Base-by-base conservation (phyloP, 73 alveolate genomes). In the Uronychia binucleata region DNA sequence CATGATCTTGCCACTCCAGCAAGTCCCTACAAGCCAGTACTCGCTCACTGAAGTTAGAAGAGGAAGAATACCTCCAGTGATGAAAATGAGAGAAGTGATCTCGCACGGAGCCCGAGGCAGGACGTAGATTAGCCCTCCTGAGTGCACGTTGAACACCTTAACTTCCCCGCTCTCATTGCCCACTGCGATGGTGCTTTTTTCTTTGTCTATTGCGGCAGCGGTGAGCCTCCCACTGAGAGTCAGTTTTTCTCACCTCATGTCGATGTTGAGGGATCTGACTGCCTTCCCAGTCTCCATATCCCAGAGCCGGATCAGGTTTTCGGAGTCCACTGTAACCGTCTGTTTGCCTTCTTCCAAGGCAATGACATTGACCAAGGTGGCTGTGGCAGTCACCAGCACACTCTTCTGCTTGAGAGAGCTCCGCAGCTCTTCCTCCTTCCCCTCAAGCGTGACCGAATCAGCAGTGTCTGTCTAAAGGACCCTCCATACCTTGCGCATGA, bases 1-100 rank as follows among this genome's bases (percentile, higher is more conserved):
- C 96, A 90, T 90, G 57, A 90, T 29, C 58, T 86, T 90, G 11
- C 96, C 96, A 28, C 34, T 58, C 96, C 96, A 90, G 78, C 90
- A 90, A 0, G 91, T 87, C 1, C 91, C 96, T 0, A 86, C 91
- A 28, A 90, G 83, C 89, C 93, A 81, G 79, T 83, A 85, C 34
- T 90, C 96, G 86, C 86, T 75, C 87, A 90, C 88, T 85, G 77
- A 0, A 26, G 28, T 34, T 26, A 35, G 30, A 14, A 75, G 31
- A 0, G 30, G 28, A 1, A 8, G 27, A 46, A 77, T 85, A 85
- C 91, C 58, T 26, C 93, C 96, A 46, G 78, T 34, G 31, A 90
- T 76, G 67, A 90, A 90, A 33, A 77, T 32, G 30, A 90, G 80
- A 59, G 78, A 78, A n/a, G 96, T 90, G 31, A 35, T 32, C 46